A percentile compares a stretch with the other conserved stretches of the same genome.
phyloP scores from a whole-genome alignment of 1,284 basidiomycete species.

The Boletellus deceptivus region DNA sequence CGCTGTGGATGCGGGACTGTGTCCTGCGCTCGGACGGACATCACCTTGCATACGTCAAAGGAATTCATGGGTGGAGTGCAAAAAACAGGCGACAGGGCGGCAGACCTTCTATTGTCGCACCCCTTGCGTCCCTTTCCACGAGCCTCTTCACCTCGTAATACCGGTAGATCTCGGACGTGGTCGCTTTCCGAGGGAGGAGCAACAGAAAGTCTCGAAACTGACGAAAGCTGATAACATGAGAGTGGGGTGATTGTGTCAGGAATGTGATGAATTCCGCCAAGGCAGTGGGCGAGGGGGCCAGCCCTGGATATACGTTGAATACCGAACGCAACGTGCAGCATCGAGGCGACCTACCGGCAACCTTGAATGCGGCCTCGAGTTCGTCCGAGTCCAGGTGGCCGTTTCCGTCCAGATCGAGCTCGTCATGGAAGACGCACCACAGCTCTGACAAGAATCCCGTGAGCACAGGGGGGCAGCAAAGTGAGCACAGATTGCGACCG shows the following conservation, averaged over 20 bases:
- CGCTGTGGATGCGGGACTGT: constrained; percentile 46
- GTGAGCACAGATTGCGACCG: constrained; percentile 16
- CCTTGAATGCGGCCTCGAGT: constrained; percentile 63
- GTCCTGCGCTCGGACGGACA: constrained; percentile 70
- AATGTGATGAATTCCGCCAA: constrained; percentile 80
- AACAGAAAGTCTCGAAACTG: constrained; percentile 92
- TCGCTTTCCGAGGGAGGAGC: constrained; percentile 78
- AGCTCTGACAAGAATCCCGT: constrained; percentile 54
- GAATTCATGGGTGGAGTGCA: constrained; percentile 21
- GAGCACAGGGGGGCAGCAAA: constrained; percentile 11
- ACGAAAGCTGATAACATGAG: constrained; percentile 73
- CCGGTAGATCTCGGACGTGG: constrained; percentile 82
- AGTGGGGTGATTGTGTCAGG: constrained; percentile 66
- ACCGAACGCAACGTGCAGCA: constrained; percentile 17
- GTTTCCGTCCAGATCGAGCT: constrained; percentile 84
- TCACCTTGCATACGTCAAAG: constrained; percentile 53
- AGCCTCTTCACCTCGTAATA: constrained; percentile 81
- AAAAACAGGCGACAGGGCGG: constrained; percentile 26
- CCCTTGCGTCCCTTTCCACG: constrained; percentile 73
- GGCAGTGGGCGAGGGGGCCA: constrained; percentile 63
- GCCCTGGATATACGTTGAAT: constrained; percentile 47
- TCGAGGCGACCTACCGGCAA: constrained; percentile 58
- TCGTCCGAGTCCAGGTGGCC: constrained; percentile 77
- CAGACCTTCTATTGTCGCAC: constrained; percentile 85
- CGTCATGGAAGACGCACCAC: constrained; percentile 87